Percentiles rank a stretch among this genome's conserved stretches.
Conservation (phyloP, 1,284 basidiomycete species). For the Tilletia caries region DNA sequence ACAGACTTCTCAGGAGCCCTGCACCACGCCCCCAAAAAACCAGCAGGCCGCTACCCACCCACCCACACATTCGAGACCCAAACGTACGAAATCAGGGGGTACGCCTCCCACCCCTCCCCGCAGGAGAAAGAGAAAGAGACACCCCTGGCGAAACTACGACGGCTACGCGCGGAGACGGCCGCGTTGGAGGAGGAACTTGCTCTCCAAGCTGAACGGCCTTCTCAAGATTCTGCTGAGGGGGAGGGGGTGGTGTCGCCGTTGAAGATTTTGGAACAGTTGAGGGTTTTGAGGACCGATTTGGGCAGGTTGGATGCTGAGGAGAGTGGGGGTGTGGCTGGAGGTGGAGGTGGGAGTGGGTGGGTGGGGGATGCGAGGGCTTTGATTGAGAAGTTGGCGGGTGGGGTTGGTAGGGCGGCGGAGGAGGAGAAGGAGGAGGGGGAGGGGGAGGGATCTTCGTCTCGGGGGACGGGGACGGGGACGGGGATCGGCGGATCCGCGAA, state of each 20-base stretch:
- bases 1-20: constrained; percentile 18
- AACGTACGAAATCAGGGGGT: constrained; percentile 18
- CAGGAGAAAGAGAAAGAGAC: constrained; percentile 48
- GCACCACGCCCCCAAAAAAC: not conserved
- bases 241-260: constrained; percentile 24
- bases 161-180: constrained; percentile 56
- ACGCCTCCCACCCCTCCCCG: not conserved
- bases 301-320: constrained; percentile 16
- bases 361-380: constrained; percentile 3
- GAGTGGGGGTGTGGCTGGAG: not conserved
- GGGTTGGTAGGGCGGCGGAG: constrained; percentile 15
- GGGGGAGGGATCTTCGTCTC: constrained; percentile 26
- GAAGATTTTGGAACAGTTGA: constrained; percentile 41
- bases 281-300: constrained; percentile 18
- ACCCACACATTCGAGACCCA: constrained; percentile 18
- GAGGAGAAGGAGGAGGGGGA: constrained; percentile 28
- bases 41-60: constrained; percentile 3
- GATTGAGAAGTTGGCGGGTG: not conserved
- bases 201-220: constrained; percentile 11
- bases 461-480: not conserved
- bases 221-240: not conserved
- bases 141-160: constrained; percentile 54
- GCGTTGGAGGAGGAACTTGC: constrained; percentile 57
- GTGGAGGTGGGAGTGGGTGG: constrained; percentile 12
- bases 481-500: not conserved